Evolutionary conservation across 2,329 filamentous ascomycete genomes (phyloP).

Genomic region (Didymella lethalis): DNA sequence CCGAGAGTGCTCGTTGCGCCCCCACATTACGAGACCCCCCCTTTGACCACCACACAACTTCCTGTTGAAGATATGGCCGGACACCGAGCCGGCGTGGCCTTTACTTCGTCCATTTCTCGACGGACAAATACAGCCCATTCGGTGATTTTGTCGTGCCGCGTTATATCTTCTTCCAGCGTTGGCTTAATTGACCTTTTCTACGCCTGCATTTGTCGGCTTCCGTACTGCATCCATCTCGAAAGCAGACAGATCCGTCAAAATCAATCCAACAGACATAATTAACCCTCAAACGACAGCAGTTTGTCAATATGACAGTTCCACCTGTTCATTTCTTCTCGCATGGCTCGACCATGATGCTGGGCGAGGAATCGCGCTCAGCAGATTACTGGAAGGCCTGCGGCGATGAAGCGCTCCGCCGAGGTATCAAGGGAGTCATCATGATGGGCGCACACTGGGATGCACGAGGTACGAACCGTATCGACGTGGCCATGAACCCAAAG

Average conservation of each 20-base stretch:
- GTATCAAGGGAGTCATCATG: constrained; percentile 69
- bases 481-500: constrained; percentile 67
- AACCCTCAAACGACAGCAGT: not conserved
- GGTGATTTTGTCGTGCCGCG: not conserved
- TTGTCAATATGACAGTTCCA: constrained; percentile 47
- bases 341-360: constrained; percentile 76
- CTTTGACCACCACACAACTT: not conserved
- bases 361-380: constrained; percentile 68
- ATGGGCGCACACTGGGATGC: constrained; percentile 76
- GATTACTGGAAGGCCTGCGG: constrained; percentile 72
- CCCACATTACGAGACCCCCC: constrained; percentile 23
- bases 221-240: not conserved
- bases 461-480: constrained; percentile 61
- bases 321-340: constrained; percentile 74
- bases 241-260: not conserved
- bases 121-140: not conserved
- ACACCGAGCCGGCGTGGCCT: constrained; percentile 1
- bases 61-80: constrained; percentile 4
- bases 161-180: not conserved
- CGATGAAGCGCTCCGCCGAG: constrained; percentile 66
- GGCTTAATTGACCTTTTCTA: not conserved
- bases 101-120: not conserved
- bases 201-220: not conserved
- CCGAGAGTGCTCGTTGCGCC: constrained; percentile 1
- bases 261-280: not conserved